Evolutionary conservation across 2,329 filamentous ascomycete genomes (phyloP), one percentile per base, ranked within the genome.

Genomic region (Stachybotrys elegans): DNA sequence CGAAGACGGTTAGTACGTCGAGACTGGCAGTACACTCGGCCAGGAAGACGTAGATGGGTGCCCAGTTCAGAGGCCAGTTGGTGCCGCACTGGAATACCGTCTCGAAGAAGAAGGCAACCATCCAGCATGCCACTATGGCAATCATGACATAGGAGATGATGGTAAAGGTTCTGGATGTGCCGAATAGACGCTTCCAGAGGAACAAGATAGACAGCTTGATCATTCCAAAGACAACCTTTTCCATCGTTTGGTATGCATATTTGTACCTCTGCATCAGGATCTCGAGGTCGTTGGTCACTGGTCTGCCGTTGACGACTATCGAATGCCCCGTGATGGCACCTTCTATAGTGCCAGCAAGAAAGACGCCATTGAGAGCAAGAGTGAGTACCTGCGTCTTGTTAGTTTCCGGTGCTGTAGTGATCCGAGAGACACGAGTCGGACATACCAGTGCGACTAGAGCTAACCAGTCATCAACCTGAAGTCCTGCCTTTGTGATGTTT

Each of bases 151-250:
- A 45, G 42, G 43, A 48, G 11, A 44, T 16, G 17, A 42, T 34
- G 19, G 22, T 44, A 22, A 52, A 49, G n/a, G 22, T 19, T 14
- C 31, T 45, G 11, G 44, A 19, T 12, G 3, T 27, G 4, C 21
- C 37, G 38, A 56, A 57, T 13, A 56, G 29, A 5, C 54, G 48
- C 21, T 45, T 50, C 49, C 50, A 57, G 17, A 56, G 48, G 32
- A 57, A 46, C 12, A 57, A 32, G 11, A 57, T 39, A 4, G 51
- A 53, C 16, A 57, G 32, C 40, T 57, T 57, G 40, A 56, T 48
- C 17, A 50, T 39, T 2, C 53, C 54, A 19, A 57, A 51, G 1
- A 38, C 43, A 13, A 52, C 23, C 31, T 54, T 50, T 39, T 55
- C 49, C 9, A 48, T 46, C 2, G 42, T 48, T 20, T 54, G 47